Base-by-base conservation (phyloP, 805 yeast genomes). In the Ogataea ramenticola region DNA sequence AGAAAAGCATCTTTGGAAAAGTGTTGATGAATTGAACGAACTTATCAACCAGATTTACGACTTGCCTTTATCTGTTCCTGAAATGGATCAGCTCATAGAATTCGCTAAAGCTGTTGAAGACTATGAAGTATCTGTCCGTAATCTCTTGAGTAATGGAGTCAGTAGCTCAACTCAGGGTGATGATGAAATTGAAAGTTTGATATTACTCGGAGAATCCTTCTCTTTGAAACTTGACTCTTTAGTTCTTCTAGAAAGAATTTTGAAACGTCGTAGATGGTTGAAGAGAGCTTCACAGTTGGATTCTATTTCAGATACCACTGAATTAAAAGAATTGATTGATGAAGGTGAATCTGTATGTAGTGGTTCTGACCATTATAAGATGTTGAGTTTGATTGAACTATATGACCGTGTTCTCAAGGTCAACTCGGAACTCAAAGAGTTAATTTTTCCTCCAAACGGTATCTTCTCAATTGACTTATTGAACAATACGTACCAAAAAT, bases 71-170 rank as follows among this genome's bases (percentile, higher is more conserved):
- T 58, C 70, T 3, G 65, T 77, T 16, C 72, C 78, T 0, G 93
- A 85, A 53, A 67, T 80, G 50, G 81, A 75, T 17, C 82, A 77
- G 52, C 58, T 85, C 12, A 46, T 71, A 4, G 82, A 76, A 47
- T 69, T 79, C 39, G 70, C 73, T 4, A 60, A 53, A 27, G 83
- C 77, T 49, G 69, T 84, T 36, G 67, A 66, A 40, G 67, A 68
- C 40, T 83, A 72, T 56, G 79, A 74, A 45, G 58, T 63, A 24
- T 67, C 73, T 14, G 77, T 77, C 29, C 56, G 72, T 10, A 47
- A 57, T 2, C 60, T 75, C 16, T 52, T 76, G 2, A 58, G 55
- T 7, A 59, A 56, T 20, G 52, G 36, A 11, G 40, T 39, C 7
- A 41, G 56, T 22, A 52, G 46, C 14, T 67, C 65, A 19, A 35